Base-by-base conservation (phyloP, 1,139 yeast species). In the Pichia sp. region DNA sequence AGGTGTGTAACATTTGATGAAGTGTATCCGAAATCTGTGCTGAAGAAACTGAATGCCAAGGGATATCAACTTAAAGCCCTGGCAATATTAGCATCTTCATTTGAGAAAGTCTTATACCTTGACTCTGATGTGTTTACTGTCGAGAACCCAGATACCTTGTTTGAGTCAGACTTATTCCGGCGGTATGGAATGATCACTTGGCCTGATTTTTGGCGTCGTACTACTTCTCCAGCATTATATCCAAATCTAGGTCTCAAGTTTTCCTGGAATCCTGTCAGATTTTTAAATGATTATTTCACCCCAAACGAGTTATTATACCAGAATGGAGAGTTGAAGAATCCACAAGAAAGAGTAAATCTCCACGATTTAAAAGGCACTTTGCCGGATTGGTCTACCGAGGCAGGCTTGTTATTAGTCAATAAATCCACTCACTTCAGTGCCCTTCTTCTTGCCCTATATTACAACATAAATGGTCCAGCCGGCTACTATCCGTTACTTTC, bases 131-230 rank as follows among this genome's bases (percentile, higher is more conserved):
- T 83, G 60, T 77, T 83, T 64, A 86, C 90, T 7, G 74, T 83
- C 45, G 72, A 66, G 45, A 78, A 81, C 57, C 76, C 84, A 26
- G 89, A 85, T 59, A 69, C 72, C 55, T 66, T 84, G 36, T 82
- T 80, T 57, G 64, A 64, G 2, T 65, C 73, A 5, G 61, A 67
- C n/a, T 65, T 75, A 6, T 75, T 67, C 58, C 47, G 60, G 8
- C 63, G 68, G n/a, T 62, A 65, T 48, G 78, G 78, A 3, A 60
- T 77, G 59, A 70, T 77, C 5, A 59, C 84, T 8, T 85, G 92
- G 92, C 90, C 90, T 4, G 90, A 84, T 65, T 80, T 80, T 56
- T 85, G 90, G 89, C 72, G 79, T 54, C 75, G 90, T 61, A 76
- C 84, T 1, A 79, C 84, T 0, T 74, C 84, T 4, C 90, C 90